Evolutionary conservation across 495 filamentous ascomycete species (phyloP), one percentile per base, ranked within the genome.

Genomic region (Trichoderma asperelloides): DNA sequence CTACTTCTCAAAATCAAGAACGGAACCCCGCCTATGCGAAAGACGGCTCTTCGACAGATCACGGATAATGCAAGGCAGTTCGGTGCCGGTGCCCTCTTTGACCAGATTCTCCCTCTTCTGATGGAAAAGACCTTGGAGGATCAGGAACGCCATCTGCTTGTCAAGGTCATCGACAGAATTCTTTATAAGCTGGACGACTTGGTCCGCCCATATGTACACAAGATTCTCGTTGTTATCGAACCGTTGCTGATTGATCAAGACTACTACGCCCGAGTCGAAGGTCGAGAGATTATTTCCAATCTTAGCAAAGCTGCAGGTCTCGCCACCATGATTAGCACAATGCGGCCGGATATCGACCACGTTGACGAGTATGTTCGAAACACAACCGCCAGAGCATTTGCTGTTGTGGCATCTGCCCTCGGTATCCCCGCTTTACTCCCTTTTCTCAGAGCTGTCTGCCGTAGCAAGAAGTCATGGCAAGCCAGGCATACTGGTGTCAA

Each of bases 101-200:
- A 97, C 77, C 96, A 99, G 77, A 98, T 99, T 68, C 85, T 99
- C 27, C 96, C 95, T 0, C 78, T 99, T 66, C 86, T 99, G 47
- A 98, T 99, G 96, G 96, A 99, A 80, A 97, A 96, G 79, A 95
- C 93, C 2, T 80, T 99, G 39, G 96, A 99, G 75, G 96, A 99
- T 70, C 96, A 99, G 77, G 96, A 99, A 78, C 93, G 96, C 70
- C 96, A 99, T 84, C 77, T 99, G 75, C 86, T 99, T 45, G 96
- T 98, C 77, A 99, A 99, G 81, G 96, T 99, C 73, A 97, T 99
- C 76, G 96, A 98, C 73, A 91, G 96, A 76, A 91, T 98, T 66
- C 86, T 99, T 30, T 99, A 97, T 83, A 99, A 99, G 80, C 85
- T 99, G 23, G 96, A 97, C 74, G 95, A 98, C 73, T 85, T 98